A percentile compares a stretch with the other conserved stretches of the same genome.
Conservation (phyloP, 805 yeast species). For the Metschnikowia santaceciliae region DNA sequence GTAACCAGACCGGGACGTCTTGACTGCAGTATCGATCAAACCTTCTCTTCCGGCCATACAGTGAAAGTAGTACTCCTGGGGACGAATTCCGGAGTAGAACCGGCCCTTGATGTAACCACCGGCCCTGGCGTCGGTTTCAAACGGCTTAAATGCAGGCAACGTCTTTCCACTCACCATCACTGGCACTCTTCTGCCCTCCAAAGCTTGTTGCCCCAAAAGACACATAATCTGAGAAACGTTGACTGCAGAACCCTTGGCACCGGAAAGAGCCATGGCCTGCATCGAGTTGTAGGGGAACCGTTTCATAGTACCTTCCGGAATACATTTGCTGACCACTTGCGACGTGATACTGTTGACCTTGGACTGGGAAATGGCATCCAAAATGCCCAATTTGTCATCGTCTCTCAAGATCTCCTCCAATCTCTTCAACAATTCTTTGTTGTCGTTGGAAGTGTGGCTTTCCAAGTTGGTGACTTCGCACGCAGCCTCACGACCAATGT, state of each 20-base stretch:
- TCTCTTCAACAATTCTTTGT: conserved; percentile 78
- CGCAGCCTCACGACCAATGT: conserved; percentile 89
- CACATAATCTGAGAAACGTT: conserved; percentile 99
- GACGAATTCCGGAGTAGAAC: conserved; percentile 95
- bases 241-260: conserved; percentile 98
- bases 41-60: conserved; percentile 99
- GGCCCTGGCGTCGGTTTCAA: conserved; percentile 94
- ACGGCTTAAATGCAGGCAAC: conserved; percentile 92
- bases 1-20: conserved; percentile 97
- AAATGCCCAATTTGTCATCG: conserved; percentile 82
- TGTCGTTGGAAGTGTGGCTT: conserved; percentile 39
- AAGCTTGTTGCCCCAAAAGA: conserved; percentile 96
- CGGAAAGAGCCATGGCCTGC: conserved; percentile 99
- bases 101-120: conserved; percentile 98
- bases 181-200: conserved; percentile 99
- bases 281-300: conserved; percentile 92
- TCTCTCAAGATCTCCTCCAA: conserved; percentile 94
- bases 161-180: conserved; percentile 99
- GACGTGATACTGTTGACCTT: conserved; percentile 90
- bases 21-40: conserved; percentile 97
- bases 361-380: conserved; percentile 93
- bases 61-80: conserved; percentile 99
- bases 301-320: conserved; percentile 95
- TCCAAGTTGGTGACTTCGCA: conserved; percentile 88
- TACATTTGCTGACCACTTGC: conserved; percentile 90